Evolutionary conservation across 2,329 filamentous ascomycete genomes (phyloP).

Genomic region (Colletotrichum tropicicola): DNA sequence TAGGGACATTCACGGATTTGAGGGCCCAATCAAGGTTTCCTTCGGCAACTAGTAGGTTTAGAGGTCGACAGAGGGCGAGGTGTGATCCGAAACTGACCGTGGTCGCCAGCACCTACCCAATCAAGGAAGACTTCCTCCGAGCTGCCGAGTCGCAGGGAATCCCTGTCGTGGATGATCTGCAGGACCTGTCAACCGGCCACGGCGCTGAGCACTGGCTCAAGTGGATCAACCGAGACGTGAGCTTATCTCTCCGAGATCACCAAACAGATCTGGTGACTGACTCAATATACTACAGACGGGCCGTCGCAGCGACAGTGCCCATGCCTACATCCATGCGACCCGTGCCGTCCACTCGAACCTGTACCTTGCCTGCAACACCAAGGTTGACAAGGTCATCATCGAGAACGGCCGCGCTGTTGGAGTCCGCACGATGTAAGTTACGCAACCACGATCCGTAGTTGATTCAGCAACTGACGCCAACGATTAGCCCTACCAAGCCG

Average conservation of each 20-base stretch:
- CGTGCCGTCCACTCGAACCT: slow-evolving; percentile 75
- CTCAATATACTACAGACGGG: slow-evolving; percentile 58
- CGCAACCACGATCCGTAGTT: neutral
- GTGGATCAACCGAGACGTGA: slow-evolving; percentile 78
- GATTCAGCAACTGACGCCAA: slow-evolving; percentile 24
- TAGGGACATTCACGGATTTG: slow-evolving; percentile 76
- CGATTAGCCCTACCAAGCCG: slow-evolving; percentile 67
- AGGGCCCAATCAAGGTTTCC: slow-evolving; percentile 84
- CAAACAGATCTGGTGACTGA: neutral
- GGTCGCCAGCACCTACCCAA: slow-evolving; percentile 69
- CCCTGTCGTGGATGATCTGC: slow-evolving; percentile 77
- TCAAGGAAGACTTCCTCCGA: slow-evolving; percentile 83
- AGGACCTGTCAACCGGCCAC: slow-evolving; percentile 74
- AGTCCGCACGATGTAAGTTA: slow-evolving; percentile 69
- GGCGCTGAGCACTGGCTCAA: slow-evolving; percentile 87
- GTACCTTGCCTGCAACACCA: slow-evolving; percentile 78
- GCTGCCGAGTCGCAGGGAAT: slow-evolving; percentile 79
- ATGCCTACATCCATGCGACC: slow-evolving; percentile 82
- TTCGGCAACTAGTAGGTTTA: slow-evolving; percentile 73
- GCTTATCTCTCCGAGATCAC: slow-evolving; percentile 25
- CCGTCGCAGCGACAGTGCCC: slow-evolving; percentile 79
- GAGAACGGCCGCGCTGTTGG: slow-evolving; percentile 77
- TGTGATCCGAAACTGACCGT: slow-evolving; percentile 2
- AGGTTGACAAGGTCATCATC: slow-evolving; percentile 80
- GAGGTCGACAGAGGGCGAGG: neutral